Conservation (phyloP, 176 grass and related monocot genomes). For the Canna indica region DNA sequence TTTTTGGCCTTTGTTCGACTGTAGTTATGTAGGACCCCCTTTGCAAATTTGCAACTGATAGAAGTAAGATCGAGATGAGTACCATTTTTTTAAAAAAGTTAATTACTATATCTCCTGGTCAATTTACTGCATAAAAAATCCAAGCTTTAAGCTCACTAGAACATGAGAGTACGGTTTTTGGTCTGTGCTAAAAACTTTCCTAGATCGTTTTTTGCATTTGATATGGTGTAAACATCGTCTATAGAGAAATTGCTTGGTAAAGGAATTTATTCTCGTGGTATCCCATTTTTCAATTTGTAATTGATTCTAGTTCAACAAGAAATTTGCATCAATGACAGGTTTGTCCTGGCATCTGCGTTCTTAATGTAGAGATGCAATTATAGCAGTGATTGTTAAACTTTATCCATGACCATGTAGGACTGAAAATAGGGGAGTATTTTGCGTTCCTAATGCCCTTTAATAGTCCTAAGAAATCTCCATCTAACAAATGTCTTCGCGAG, state of each 20-base stretch:
- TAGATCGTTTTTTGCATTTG: no score
- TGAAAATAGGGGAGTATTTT: background rate
- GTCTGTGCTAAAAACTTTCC: no score
- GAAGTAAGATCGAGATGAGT: no score
- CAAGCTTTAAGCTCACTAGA: no score
- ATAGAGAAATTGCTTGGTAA: background rate
- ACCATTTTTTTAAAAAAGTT: background rate
- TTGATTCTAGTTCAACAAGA: background rate
- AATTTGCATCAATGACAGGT: background rate
- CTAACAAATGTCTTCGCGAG: background rate
- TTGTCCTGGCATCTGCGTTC: background rate
- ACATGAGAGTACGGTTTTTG: no score
- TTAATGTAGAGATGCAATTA: no score
- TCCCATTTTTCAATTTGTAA: background rate
- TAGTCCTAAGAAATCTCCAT: background rate
- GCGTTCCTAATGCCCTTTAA: background rate
- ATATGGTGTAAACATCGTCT: background rate
- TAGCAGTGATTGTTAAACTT: no score
- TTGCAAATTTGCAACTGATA: no score
- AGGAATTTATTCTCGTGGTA: no score
- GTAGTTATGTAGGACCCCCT: no score
- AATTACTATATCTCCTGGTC: constrained; percentile 12
- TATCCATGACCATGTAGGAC: no score
- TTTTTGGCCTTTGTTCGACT: background rate
- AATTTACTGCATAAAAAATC: no score